A percentile compares a stretch with the other conserved stretches of the same genome.
Conservation (phyloP, 1,139 yeast species). For the Eremothecium sinecaudum region DNA sequence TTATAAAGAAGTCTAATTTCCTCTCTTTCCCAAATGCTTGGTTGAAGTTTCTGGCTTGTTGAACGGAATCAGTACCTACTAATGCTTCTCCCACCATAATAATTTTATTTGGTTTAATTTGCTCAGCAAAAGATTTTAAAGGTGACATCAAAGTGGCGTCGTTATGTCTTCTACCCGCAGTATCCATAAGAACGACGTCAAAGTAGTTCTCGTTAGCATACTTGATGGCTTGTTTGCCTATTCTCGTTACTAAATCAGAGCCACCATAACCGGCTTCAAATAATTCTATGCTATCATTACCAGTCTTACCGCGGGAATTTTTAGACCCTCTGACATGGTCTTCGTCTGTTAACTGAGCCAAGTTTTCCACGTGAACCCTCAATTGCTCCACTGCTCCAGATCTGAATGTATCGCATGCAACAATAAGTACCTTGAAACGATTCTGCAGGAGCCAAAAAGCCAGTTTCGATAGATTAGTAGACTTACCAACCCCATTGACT, state of each 20-base stretch:
- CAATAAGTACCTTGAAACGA: conserved; percentile 74
- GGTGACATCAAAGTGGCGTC: conserved; percentile 95
- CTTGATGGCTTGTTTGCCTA: conserved; percentile 89
- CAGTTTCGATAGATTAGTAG: conserved; percentile 85
- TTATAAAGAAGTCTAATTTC: conserved; percentile 78
- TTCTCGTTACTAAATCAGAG: conserved; percentile 82
- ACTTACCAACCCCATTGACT: conserved; percentile 96
- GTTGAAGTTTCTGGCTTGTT: conserved; percentile 88
- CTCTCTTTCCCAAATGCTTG: conserved; percentile 84
- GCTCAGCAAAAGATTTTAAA: conserved; percentile 86
- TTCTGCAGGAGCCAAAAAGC: conserved; percentile 95
- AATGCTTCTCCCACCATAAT: conserved; percentile 98
- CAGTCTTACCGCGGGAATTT: conserved; percentile 29
- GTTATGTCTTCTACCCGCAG: conserved; percentile 96
- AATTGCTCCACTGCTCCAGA: conserved; percentile 97
- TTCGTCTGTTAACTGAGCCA: conserved; percentile 51
- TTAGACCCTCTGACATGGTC: conserved; percentile 28
- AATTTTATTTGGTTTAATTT: conserved; percentile 91
- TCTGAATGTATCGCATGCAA: conserved; percentile 96
- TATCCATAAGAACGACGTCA: conserved; percentile 87
- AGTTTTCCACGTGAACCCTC: conserved; percentile 82
- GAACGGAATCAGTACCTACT: conserved; percentile 95
- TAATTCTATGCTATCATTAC: conserved; percentile 57
- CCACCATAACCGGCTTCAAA: conserved; percentile 97
- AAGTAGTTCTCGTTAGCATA: conserved; percentile 56